A percentile compares a stretch with the other conserved stretches of the same genome.
These are phyloP conservation scores for Monosporascus cannonballus DNA, from an alignment of 2,329 filamentous ascomycete species.

Conservation along the genomic window DNA sequence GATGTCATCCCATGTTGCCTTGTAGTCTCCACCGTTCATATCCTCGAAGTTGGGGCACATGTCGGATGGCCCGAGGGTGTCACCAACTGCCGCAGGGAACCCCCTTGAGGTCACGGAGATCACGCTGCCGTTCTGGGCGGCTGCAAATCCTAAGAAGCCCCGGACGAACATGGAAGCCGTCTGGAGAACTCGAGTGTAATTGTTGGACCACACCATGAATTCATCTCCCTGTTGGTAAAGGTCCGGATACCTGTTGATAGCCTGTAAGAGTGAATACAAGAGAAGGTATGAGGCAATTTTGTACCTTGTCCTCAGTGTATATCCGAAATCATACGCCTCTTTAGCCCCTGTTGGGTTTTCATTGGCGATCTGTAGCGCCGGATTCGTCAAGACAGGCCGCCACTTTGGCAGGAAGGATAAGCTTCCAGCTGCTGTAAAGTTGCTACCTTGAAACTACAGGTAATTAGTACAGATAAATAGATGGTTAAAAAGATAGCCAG, in stretches of 20 bases:
- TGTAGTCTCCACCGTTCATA: slow-evolving; percentile 40
- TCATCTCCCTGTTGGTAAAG: slow-evolving; percentile 43
- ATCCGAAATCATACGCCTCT: slow-evolving; percentile 52
- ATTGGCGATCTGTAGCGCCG: slow-evolving; percentile 50
- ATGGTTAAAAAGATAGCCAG: background rate
- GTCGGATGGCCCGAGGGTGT: slow-evolving; percentile 58
- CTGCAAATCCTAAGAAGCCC: slow-evolving; percentile 53
- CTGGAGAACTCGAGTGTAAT: slow-evolving; percentile 58
- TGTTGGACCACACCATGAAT: slow-evolving; percentile 60
- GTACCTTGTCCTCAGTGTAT: slow-evolving; percentile 39
- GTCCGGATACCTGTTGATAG: slow-evolving; percentile 32
- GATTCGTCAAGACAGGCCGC: slow-evolving; percentile 50
- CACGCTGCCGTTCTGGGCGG: slow-evolving; percentile 47
- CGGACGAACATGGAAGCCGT: slow-evolving; percentile 55
- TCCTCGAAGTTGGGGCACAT: slow-evolving; percentile 55
- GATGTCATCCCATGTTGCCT: slow-evolving; percentile 40
- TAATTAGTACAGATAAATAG: background rate
- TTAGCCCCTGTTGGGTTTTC: slow-evolving; percentile 57
- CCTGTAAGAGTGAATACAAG: background rate
- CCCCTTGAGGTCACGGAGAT: slow-evolving; percentile 52
- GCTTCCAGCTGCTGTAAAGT: slow-evolving; percentile 46
- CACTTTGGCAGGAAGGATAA: slow-evolving; percentile 53
- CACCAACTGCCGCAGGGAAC: slow-evolving; percentile 46
- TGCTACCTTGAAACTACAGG: slow-evolving; percentile 43
- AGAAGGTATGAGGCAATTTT: background rate